Base-by-base conservation (phyloP, 352 stramenopile species). In the Phytophthora lateralis region DNA sequence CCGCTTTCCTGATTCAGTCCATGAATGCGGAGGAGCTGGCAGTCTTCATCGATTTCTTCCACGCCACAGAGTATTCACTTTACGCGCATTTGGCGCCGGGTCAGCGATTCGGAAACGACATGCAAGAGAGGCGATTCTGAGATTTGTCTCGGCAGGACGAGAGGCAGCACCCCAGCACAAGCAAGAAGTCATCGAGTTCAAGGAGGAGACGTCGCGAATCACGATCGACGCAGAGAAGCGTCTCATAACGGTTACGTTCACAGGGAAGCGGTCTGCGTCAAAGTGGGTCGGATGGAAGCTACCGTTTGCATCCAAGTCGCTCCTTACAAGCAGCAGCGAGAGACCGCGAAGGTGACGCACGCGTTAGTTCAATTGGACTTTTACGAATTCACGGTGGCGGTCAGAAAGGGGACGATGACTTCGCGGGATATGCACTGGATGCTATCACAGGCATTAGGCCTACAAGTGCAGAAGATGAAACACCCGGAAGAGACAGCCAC, bases 31-130 rank as follows among this genome's bases (percentile, higher is more conserved):
- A 18, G 4, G 30, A 66, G 10, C 12, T 60, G 2, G 49, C 57
- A 0, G 3, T 6, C 0, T 66, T 60, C 14, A 42, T 30, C 4
- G 49, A 66, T 12, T 37, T 55, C 8, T 60, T 50, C 4, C 9
- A 54, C 14, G 20, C 30, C 1, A 26, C 53, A 12, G 47, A 64
- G 12, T 58, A 58, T 14, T 47, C 56, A 3, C 2, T 57, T 0
- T 64, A 64, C 24, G 56, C 39, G 10, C 56, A 64, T 20, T 12
- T 64, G 6, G 20, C 21, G 7, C 38, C 46, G 6, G 46, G 46
- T 0, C 47, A 64, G 14, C 12, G 29, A 1, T 56, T 56, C 10
- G 1, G 3, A 1, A 8, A 3, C 17, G 32, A 42, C 6, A 20
- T 63, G 2, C 12, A 44, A 43, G 42, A 2, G n/a, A 50, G 17